A percentile compares a stretch with the other conserved stretches of the same genome.
Conservation (phyloP, 768 basidiomycete species). For the Agrocybe praecox region DNA sequence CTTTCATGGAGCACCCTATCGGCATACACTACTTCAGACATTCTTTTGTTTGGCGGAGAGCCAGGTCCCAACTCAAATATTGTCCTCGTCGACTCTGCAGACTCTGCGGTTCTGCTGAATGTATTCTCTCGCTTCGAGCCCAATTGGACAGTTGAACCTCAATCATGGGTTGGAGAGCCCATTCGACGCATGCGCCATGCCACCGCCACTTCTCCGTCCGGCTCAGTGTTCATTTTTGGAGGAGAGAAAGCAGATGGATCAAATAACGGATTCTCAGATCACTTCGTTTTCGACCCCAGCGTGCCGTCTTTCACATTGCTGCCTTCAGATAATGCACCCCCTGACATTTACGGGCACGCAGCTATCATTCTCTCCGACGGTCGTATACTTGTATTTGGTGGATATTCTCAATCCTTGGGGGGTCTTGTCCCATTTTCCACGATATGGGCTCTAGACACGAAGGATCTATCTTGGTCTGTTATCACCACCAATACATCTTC, state of each 20-base stretch:
- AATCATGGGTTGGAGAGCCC: slow-evolving; percentile 68
- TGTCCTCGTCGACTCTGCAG: slow-evolving; percentile 49
- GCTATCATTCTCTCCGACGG: slow-evolving; percentile 73
- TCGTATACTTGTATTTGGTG: slow-evolving; percentile 74
- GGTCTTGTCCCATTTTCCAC: slow-evolving; percentile 56
- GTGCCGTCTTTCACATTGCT: slow-evolving; percentile 55
- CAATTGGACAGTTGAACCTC: slow-evolving; percentile 46
- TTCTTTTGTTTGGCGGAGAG: slow-evolving; percentile 78
- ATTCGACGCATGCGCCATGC: slow-evolving; percentile 79
- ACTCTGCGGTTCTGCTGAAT: slow-evolving; percentile 67
- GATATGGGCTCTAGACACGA: slow-evolving; percentile 68
- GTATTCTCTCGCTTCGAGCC: slow-evolving; percentile 39
- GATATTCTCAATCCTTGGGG: slow-evolving; percentile 52
- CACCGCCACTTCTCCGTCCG: slow-evolving; percentile 46
- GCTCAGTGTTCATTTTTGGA: slow-evolving; percentile 71
- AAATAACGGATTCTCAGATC: slow-evolving; percentile 57
- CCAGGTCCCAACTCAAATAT: slow-evolving; percentile 60
- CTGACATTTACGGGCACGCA: slow-evolving; percentile 72
- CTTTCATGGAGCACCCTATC: slow-evolving; percentile 84
- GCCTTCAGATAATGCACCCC: slow-evolving; percentile 58
- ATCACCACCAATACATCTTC: slow-evolving; percentile 37
- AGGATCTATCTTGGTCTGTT: slow-evolving; percentile 51
- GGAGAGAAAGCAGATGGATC: slow-evolving; percentile 87
- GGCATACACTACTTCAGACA: slow-evolving; percentile 52
- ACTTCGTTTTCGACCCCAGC: slow-evolving; percentile 62